These are phyloP conservation scores for Phoenix dactylifera DNA, from an alignment of 176 grass and related monocot species.

Conservation along the genomic window DNA sequence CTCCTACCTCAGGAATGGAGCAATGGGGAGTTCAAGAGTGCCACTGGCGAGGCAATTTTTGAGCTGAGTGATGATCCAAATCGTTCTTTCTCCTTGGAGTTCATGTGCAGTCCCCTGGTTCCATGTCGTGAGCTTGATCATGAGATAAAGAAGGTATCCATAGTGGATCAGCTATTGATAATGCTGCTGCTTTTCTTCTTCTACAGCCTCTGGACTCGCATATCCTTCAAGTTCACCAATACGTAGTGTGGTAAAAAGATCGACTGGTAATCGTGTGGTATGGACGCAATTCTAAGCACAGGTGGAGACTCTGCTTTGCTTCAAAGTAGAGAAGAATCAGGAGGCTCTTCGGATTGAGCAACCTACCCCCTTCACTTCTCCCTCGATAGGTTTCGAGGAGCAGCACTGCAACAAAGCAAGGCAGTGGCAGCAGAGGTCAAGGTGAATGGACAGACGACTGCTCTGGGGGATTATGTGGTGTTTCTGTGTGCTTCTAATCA, in stretches of 20 bases:
- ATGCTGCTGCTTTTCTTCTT: slow-evolving; percentile 35
- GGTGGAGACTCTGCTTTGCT: no score
- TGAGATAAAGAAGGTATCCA: slow-evolving; percentile 32
- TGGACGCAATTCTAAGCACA: no score
- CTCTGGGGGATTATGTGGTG: no score
- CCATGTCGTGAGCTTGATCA: slow-evolving; percentile 21
- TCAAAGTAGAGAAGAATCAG: no score
- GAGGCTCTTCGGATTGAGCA: no score
- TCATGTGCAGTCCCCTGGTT: slow-evolving; percentile 47
- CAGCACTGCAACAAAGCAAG: no score
- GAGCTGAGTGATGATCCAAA: slow-evolving; percentile 44
- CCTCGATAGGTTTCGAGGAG: no score
- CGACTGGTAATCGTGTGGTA: no score
- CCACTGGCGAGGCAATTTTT: slow-evolving; percentile 50
- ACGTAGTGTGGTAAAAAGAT: background rate
- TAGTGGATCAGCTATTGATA: slow-evolving; percentile 58
- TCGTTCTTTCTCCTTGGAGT: slow-evolving; percentile 56
- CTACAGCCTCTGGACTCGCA: slow-evolving; percentile 35
- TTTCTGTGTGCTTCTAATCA: no score
- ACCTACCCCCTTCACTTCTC: no score
- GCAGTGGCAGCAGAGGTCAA: no score
- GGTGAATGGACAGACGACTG: no score
- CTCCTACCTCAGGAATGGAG: slow-evolving; percentile 44
- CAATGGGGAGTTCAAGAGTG: slow-evolving; percentile 53
- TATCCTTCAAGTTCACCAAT: slow-evolving; percentile 9